Evolutionary conservation across 1,284 basidiomycete species (phyloP).

Genomic region (Trichosporon asahii): DNA sequence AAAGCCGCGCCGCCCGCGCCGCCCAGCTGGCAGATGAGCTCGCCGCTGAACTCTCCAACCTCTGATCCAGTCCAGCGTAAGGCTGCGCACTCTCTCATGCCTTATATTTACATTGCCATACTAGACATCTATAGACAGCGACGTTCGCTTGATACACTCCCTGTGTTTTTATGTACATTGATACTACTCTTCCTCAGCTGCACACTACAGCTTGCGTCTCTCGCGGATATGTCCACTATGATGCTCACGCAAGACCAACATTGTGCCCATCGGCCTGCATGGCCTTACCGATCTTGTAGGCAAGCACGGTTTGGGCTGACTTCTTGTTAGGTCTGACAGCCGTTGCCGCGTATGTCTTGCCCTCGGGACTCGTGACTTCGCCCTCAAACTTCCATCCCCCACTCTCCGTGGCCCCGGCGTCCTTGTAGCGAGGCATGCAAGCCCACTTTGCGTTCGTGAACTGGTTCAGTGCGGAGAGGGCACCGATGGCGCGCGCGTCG

Average conservation of each 20-base stretch:
- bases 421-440: slow-evolving; percentile 12
- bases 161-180: slow-evolving; percentile 7
- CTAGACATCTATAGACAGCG: slow-evolving; percentile 4
- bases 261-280: slow-evolving; percentile 15
- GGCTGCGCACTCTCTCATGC: background rate
- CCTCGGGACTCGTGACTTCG: slow-evolving; percentile 8
- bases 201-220: too few relatives aligned
- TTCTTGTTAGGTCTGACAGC: slow-evolving; percentile 36
- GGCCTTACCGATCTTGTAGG: slow-evolving; percentile 34
- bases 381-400: slow-evolving; percentile 10
- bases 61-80: too few relatives aligned
- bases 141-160: background rate
- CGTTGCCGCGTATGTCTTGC: slow-evolving; percentile 19
- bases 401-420: background rate
- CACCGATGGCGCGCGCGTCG: slow-evolving; percentile 10
- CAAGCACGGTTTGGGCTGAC: slow-evolving; percentile 33
- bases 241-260: background rate
- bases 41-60: background rate
- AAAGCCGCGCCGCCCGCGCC: slow-evolving; percentile 27
- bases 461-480: slow-evolving; percentile 14
- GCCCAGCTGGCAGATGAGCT: slow-evolving; percentile 14
- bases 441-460: slow-evolving; percentile 7
- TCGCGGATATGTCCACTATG: background rate
- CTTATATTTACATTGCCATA: background rate
- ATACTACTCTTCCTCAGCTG: too few relatives aligned